Evolutionary conservation across 441 rosid species (phyloP), one percentile per base, ranked within the genome.

Genomic region (Syzygium syzygioides): DNA sequence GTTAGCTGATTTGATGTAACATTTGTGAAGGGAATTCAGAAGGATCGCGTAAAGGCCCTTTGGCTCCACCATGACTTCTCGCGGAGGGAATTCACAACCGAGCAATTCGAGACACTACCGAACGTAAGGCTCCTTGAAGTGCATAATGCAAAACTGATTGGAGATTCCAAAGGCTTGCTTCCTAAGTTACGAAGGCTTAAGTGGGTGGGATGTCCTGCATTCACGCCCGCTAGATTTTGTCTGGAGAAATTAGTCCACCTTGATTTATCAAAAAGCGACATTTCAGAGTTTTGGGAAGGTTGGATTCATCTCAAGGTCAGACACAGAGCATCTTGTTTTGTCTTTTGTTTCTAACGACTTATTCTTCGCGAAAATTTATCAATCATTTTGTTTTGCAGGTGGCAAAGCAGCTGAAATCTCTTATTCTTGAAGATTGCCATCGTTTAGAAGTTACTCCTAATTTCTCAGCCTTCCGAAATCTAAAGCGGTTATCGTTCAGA

Each of bases 391-490:
- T 28, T 60, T 60, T 7, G 4, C 68, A 60, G 34, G 3, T 28
- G 32, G 68, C 34, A 1, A 60, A 60, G 32, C 34, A 14, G 0
- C 6, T 60, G 68, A 60, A 60, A 60, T 32, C 5, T 60, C 34
- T 60, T 5, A 3, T 5, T 60, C 34, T 60, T 60, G 5, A 0
- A 1, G 0, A 14, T 28, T 28, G 68, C 68, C 0, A 0, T 6
- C 0, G 4, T 60, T 60, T 60, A 60, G 0, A 0, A 60, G 18
- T 6, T 60, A 60, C 9, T 2, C 68, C 68, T 2, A 2, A 60
- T 60, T 34, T 60, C 2, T 14, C 18, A 3, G 0, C 68, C 32
- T 60, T 28, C 0, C 68, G 0, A 60, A 28, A 60, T 5, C 5
- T 60, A 60, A 17, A 60, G 32, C 4, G 28, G 12, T 1, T 28